Conservation (phyloP, 306 rosid genomes). For the Casuarina glauca region DNA sequence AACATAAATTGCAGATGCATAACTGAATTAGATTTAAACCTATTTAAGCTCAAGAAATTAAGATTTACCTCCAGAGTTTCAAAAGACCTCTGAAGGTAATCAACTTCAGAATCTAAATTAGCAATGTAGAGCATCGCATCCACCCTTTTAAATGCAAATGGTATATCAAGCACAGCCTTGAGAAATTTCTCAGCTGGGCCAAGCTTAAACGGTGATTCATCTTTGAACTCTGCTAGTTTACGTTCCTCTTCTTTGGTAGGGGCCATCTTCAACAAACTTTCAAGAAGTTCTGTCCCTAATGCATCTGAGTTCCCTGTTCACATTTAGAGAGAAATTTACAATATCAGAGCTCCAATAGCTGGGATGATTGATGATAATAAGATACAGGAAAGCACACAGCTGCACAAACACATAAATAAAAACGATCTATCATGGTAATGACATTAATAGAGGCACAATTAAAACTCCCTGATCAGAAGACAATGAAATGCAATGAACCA, state of each 20-base stretch:
- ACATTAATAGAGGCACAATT: not conserved
- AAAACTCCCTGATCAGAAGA: not conserved
- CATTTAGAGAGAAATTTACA: constrained; percentile 13
- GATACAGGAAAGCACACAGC: not conserved
- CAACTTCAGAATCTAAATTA: constrained; percentile 88
- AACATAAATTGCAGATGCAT: not conserved
- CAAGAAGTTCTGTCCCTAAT: constrained; percentile 81
- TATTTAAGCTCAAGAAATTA: not conserved
- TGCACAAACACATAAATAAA: no score
- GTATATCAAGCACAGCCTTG: constrained; percentile 76
- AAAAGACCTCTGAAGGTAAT: constrained; percentile 70
- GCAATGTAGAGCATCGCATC: constrained; percentile 92
- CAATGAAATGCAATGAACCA: not conserved
- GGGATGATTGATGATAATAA: not conserved
- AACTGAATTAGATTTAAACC: not conserved
- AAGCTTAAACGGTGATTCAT: constrained; percentile 76
- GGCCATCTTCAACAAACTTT: constrained; percentile 87
- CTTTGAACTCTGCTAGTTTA: constrained; percentile 70
- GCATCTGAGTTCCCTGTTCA: constrained; percentile 70
- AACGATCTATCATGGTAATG: not conserved
- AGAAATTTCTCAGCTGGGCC: constrained; percentile 96
- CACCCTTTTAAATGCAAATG: constrained; percentile 86
- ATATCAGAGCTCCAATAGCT: not conserved
- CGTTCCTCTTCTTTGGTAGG: constrained; percentile 82
- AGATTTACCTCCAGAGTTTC: constrained; percentile 69